phyloP scores from a whole-genome alignment of 768 basidiomycete genomes.

The Boletus coccyginus region DNA sequence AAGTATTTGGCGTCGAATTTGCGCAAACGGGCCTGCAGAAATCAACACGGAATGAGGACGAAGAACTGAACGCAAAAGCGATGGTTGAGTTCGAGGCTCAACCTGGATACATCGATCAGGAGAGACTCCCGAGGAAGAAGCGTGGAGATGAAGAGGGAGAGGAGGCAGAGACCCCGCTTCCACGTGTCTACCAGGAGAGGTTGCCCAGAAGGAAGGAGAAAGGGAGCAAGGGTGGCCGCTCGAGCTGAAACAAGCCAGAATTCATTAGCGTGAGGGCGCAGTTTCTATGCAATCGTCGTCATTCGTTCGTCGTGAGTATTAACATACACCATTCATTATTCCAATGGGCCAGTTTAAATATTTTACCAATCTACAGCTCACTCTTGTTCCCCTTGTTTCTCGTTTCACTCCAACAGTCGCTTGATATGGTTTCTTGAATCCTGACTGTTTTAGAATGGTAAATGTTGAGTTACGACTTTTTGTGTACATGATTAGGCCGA shows the following conservation, averaged over 20 bases:
- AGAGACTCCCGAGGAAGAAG: not conserved
- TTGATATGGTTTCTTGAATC: not conserved
- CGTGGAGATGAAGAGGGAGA: not conserved
- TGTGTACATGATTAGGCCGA: no score
- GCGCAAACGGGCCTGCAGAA: not conserved
- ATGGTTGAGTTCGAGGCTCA: not conserved
- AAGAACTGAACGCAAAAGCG: not conserved
- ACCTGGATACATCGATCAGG: not conserved
- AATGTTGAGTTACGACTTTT: not conserved
- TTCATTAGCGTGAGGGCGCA: not conserved
- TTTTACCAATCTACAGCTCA: no score
- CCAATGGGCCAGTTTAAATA: no score
- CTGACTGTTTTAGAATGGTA: not conserved
- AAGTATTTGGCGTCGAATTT: not conserved
- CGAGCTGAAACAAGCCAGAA: not conserved
- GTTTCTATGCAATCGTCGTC: not conserved
- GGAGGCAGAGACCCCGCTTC: not conserved
- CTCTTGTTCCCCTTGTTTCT: not conserved
- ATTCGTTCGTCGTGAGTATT: not conserved
- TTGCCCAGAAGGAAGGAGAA: constrained; percentile 2
- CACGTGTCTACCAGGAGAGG: not conserved
- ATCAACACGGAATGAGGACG: not conserved
- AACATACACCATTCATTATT: not conserved
- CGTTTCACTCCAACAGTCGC: not conserved
- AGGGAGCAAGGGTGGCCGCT: not conserved